Evolutionary conservation across 2,329 filamentous ascomycete species (phyloP).

Genomic region (Neopestalotiopsis sp.): DNA sequence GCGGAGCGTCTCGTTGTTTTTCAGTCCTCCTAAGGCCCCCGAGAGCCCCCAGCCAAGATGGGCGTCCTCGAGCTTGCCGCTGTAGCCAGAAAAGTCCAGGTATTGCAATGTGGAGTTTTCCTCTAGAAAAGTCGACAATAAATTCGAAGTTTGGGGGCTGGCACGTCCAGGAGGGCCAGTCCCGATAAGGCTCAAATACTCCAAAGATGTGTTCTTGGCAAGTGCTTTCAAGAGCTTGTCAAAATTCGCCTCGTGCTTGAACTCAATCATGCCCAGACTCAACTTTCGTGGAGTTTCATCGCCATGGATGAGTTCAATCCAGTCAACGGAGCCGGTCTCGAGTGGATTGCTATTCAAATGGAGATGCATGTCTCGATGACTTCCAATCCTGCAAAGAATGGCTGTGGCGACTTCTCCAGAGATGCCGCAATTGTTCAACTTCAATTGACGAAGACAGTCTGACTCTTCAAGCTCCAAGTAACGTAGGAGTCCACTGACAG

Average conservation of each 20-base stretch:
- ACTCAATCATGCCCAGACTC: conserved; percentile 63
- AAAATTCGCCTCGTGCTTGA: conserved; percentile 56
- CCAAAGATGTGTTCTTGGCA: conserved; percentile 53
- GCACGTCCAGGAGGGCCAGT: conserved; percentile 54
- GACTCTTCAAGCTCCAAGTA: conserved; percentile 50
- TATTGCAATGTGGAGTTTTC: conserved; percentile 56
- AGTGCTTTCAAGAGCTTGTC: conserved; percentile 55
- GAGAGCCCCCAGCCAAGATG: conserved; percentile 60
- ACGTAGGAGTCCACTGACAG: conserved; percentile 49
- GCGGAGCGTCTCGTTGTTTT: conserved; percentile 47
- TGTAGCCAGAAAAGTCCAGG: conserved; percentile 62
- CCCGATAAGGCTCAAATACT: conserved; percentile 58
- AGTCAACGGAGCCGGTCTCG: conserved; percentile 55
- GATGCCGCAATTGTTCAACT: conserved; percentile 57
- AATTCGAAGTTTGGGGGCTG: conserved; percentile 51
- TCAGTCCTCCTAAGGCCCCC: conserved; percentile 52
- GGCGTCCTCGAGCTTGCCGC: conserved; percentile 61
- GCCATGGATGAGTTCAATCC: conserved; percentile 52
- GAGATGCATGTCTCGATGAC: conserved; percentile 51
- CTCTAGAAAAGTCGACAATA: conserved; percentile 56
- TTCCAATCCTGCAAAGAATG: conserved; percentile 56
- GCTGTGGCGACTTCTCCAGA: conserved; percentile 54
- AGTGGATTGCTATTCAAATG: conserved; percentile 57
- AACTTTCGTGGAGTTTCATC: conserved; percentile 55
- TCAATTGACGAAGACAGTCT: conserved; percentile 47